These are phyloP conservation scores for Austroboletus rostrupii DNA, from an alignment of 1,284 basidiomycete genomes.

Conservation along the genomic window DNA sequence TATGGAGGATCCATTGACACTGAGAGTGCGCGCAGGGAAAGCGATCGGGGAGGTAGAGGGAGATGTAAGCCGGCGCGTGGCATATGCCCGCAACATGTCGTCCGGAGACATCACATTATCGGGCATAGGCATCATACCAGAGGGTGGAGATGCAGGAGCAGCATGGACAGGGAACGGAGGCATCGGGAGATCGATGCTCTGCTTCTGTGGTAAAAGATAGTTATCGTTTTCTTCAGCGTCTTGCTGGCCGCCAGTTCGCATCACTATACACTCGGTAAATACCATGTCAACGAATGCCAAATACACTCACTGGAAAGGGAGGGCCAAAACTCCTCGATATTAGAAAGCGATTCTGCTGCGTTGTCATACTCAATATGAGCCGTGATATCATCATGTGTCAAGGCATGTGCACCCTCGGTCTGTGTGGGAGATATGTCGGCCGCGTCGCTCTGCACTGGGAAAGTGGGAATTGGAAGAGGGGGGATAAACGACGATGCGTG, in stretches of 20 bases:
- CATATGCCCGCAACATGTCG: conserved; percentile 72
- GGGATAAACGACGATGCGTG: conserved; percentile 52
- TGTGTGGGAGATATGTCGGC: conserved; percentile 64
- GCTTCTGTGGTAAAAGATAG: conserved; percentile 35
- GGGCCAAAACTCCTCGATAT: conserved; percentile 57
- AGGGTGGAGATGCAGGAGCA: conserved; percentile 34
- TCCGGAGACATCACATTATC: conserved; percentile 60
- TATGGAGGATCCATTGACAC: conserved; percentile 26
- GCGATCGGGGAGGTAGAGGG: conserved; percentile 30
- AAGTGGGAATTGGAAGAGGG: conserved; percentile 41
- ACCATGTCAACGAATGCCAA: not conserved
- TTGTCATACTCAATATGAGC: conserved; percentile 32
- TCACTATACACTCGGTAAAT: conserved; percentile 43
- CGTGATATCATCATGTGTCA: conserved; percentile 65
- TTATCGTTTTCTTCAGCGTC: conserved; percentile 33
- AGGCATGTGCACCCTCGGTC: conserved; percentile 57
- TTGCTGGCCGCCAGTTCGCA: conserved; percentile 48
- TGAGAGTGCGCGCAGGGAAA: conserved; percentile 27
- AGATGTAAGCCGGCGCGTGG: conserved; percentile 46
- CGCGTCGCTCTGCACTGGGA: conserved; percentile 31
- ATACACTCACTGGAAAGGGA: conserved; percentile 54
- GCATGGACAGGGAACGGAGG: conserved; percentile 33
- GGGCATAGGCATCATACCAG: conserved; percentile 46
- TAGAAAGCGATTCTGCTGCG: conserved; percentile 18
- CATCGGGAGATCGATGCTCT: conserved; percentile 26